phyloP scores from a whole-genome alignment of 2,329 filamentous ascomycete species.

The Ophiocordyceps unilateralis region DNA sequence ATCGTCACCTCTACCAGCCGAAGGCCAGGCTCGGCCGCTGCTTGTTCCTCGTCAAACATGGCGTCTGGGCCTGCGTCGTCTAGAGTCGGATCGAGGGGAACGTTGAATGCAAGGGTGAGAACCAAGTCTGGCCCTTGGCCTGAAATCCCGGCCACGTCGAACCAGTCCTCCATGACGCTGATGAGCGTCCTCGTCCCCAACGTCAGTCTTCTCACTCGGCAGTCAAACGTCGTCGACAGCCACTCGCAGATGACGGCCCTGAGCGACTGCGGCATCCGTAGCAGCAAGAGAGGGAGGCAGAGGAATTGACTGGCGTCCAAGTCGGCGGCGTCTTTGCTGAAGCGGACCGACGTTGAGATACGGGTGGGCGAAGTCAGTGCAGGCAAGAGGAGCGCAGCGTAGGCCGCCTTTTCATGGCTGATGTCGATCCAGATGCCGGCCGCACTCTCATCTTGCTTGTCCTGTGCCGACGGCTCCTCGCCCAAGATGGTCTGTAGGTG shows the following conservation, averaged over 20 bases:
- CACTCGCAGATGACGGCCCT: slow-evolving; percentile 33
- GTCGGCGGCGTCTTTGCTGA: slow-evolving; percentile 1
- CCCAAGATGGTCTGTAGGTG: slow-evolving; percentile 14
- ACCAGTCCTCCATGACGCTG: slow-evolving; percentile 33
- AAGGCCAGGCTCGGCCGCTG: slow-evolving; percentile 11
- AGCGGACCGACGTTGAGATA: not conserved
- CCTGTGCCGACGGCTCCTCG: slow-evolving; percentile 8
- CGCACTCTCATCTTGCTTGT: slow-evolving; percentile 9
- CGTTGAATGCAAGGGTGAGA: slow-evolving; percentile 32
- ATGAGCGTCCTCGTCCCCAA: slow-evolving; percentile 34
- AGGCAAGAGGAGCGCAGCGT: slow-evolving; percentile 33
- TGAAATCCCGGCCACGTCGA: slow-evolving; percentile 18
- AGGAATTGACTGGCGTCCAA: slow-evolving; percentile 19
- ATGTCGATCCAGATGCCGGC: slow-evolving; percentile 28
- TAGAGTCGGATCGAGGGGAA: slow-evolving; percentile 12
- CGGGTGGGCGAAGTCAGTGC: slow-evolving; percentile 6
- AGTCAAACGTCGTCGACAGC: slow-evolving; percentile 36
- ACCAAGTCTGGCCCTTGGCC: slow-evolving; percentile 25
- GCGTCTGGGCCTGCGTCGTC: not conserved
- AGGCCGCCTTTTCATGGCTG: slow-evolving; percentile 33
- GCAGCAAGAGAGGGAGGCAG: slow-evolving; percentile 31
- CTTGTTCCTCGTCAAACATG: slow-evolving; percentile 5
- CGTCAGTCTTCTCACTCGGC: slow-evolving; percentile 30
- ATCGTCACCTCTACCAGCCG: slow-evolving; percentile 34
- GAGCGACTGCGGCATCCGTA: slow-evolving; percentile 36